phyloP scores from a whole-genome alignment of 2,329 filamentous ascomycete species.

The Didymella exigua region DNA sequence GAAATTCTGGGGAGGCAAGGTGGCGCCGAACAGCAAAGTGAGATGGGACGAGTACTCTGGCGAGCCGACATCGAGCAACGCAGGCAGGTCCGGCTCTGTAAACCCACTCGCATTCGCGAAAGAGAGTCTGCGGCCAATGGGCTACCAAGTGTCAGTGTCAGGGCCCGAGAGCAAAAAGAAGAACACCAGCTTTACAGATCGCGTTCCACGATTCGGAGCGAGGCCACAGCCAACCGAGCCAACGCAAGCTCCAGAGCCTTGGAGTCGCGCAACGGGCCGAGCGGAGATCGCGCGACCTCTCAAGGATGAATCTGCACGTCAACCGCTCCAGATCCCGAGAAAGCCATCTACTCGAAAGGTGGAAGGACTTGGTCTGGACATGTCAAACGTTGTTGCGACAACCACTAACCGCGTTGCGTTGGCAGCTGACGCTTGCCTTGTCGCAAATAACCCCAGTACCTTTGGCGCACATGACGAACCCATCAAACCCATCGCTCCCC shows the following conservation, averaged over 20 bases:
- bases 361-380: conserved; percentile 22
- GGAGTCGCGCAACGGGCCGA: conserved; percentile 76
- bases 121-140: conserved; percentile 31
- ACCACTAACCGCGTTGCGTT: conserved; percentile 24
- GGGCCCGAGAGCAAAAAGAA: conserved; percentile 32
- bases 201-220: conserved; percentile 32
- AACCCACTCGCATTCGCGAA: conserved; percentile 55
- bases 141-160: conserved; percentile 43
- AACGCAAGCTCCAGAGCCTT: conserved; percentile 57
- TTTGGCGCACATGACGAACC: conserved; percentile 42
- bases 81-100: conserved; percentile 62
- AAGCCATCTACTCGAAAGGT: conserved; percentile 32
- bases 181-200: conserved; percentile 39
- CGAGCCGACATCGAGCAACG: conserved; percentile 62
- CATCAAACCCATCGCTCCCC: conserved; percentile 52
- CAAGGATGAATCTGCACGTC: conserved; percentile 62
- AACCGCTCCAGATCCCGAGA: conserved; percentile 60
- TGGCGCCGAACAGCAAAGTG: conserved; percentile 43
- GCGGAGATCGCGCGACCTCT: conserved; percentile 68
- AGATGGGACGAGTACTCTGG: conserved; percentile 71
- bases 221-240: conserved; percentile 45
- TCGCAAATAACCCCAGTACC: conserved; percentile 33
- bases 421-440: conserved; percentile 38
- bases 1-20: conserved; percentile 47
- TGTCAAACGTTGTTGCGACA: conserved; percentile 36